phyloP scores from a whole-genome alignment of 495 filamentous ascomycete species.

The Collariella sp. region DNA sequence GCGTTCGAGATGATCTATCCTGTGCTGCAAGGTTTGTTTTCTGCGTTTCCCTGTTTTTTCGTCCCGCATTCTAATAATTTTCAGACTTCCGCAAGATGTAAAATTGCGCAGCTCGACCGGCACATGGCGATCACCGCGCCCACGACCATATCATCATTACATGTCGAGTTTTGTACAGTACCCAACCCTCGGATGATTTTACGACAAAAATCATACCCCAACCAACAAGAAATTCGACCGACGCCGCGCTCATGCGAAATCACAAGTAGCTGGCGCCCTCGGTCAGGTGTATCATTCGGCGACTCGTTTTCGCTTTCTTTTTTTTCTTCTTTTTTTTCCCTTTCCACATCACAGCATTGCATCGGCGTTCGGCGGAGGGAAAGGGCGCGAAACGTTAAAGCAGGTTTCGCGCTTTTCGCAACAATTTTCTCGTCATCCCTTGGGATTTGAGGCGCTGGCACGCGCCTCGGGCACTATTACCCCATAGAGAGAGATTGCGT shows the following conservation, averaged over 20 bases:
- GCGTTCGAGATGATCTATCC: constrained; percentile 99
- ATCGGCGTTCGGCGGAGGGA: constrained; percentile 38
- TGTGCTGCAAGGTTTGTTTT: constrained; percentile 70
- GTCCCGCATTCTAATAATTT: constrained; percentile 11
- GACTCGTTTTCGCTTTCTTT: constrained; percentile 9
- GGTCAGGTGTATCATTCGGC: constrained; percentile 32
- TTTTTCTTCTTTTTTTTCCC: constrained; percentile 11
- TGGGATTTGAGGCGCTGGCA: neutral
- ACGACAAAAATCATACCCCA: constrained; percentile 33
- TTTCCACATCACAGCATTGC: constrained; percentile 40
- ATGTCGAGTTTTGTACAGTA: constrained; percentile 28
- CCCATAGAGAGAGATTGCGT: constrained; percentile 12
- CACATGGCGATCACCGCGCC: neutral
- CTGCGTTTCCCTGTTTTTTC: constrained; percentile 16
- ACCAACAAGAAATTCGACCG: constrained; percentile 10
- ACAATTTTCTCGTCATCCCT: neutral
- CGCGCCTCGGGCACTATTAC: constrained; percentile 1
- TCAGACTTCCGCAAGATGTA: constrained; percentile 46
- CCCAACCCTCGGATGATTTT: constrained; percentile 43
- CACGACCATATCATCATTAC: neutral
- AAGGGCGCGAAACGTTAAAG: constrained; percentile 24
- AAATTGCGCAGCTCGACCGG: constrained; percentile 7
- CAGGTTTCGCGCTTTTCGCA: constrained; percentile 12
- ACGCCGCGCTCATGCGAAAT: neutral
- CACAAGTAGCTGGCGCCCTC: constrained; percentile 5